Conservation (phyloP, 192 early-diverging fungal species). For the Coemansia sp. region DNA sequence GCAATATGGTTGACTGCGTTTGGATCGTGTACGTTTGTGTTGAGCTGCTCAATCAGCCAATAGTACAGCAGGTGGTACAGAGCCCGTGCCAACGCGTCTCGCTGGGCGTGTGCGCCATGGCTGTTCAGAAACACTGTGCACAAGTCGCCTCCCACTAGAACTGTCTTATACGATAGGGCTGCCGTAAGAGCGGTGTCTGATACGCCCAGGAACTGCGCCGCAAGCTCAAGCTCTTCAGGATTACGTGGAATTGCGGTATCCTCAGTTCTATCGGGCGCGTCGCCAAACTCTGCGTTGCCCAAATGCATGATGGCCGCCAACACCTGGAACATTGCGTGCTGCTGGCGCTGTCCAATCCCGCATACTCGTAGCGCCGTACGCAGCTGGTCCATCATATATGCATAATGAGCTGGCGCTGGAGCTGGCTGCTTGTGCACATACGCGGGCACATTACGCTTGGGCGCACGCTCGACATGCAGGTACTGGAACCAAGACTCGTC, state of each 20-base stretch:
- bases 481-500: conserved; percentile 55
- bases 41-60: conserved; percentile 91
- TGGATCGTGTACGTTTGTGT: conserved; percentile 66
- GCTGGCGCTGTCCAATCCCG: conserved; percentile 64
- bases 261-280: conserved; percentile 58
- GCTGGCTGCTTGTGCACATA: conserved; percentile 32
- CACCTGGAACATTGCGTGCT: conserved; percentile 76
- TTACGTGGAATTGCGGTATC: conserved; percentile 78
- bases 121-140: conserved; percentile 88
- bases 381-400: conserved; percentile 60
- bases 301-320: conserved; percentile 88
- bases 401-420: conserved; percentile 44
- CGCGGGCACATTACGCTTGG: conserved; percentile 4
- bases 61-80: conserved; percentile 87
- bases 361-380: conserved; percentile 59
- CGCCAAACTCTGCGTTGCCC: conserved; percentile 82
- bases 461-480: conserved; percentile 30
- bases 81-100: conserved; percentile 75
- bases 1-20: conserved; percentile 80
- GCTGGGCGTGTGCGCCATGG: conserved; percentile 70
- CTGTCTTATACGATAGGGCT: conserved; percentile 77
- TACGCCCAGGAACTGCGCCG: conserved; percentile 73
- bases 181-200: conserved; percentile 64
- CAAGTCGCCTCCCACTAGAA: conserved; percentile 76
- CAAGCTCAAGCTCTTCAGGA: conserved; percentile 64